Base-by-base conservation (phyloP, 805 yeast genomes). In the Pachysolen tannophilus region DNA sequence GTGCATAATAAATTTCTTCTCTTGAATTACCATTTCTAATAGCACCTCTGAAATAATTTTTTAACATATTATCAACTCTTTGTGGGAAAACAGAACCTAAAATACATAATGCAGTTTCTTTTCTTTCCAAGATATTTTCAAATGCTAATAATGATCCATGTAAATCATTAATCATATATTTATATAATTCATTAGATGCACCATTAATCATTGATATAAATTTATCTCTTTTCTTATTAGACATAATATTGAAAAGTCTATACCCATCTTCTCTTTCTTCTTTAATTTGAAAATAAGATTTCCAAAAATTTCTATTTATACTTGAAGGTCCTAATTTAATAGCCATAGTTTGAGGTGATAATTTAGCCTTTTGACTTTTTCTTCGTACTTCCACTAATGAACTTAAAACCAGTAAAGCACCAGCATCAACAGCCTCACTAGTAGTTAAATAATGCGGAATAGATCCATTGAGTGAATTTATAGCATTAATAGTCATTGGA, bases 1-100 rank as follows among this genome's bases (percentile, higher is more conserved):
- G 65, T 8, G 75, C 70, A 2, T 74, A 75, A 33, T 65, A 62
- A 21, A 86, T 62, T 39, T 81, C 82, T 33, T 78, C 82, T 20
- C 53, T 49, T 7, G 82, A 64, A 7, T 82, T 81, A 0, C 95
- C 95, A 20, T 76, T 71, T 48, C 85, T 86, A 33, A 78, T 42
- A 0, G 95, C 96, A 0, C 97, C 97, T 53, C 70, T 74, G 41
- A 87, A 65, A 52, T 88, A 97, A 0, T 97, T 97, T 56, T 85
- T 83, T 44, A 88, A 65, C 48, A 87, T 96, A 0, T 95, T 95
- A 45, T 83, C 85, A 8, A 88, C 96, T 55, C 87, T 94, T 52
- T 85, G 95, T 1, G 97, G 96, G 8, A 88, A 77, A 45, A 88
- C 65, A 42, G 90, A 69, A 1, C 94, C 79, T 13, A 88, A 72